Conservation (phyloP, 306 rosid genomes). For the Lathyrus aphaca region DNA sequence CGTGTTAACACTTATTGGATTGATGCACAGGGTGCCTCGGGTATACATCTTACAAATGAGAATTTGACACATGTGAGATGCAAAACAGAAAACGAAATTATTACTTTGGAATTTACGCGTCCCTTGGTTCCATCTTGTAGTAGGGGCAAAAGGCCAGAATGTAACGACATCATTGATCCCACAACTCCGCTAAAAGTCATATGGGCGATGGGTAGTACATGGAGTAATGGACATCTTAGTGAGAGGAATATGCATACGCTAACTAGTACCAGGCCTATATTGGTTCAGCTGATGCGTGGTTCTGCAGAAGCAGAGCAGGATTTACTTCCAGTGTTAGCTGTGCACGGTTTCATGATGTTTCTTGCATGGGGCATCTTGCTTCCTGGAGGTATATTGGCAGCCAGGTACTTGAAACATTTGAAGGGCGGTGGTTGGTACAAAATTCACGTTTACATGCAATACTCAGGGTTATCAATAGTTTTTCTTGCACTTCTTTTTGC, state of each 20-base stretch:
- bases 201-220: constrained; percentile 95
- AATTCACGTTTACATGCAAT: constrained; percentile 92
- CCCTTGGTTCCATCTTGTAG: constrained; percentile 76
- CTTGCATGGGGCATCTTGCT: constrained; percentile 92
- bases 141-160: constrained; percentile 54
- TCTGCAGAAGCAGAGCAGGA: constrained; percentile 96
- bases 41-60: constrained; percentile 68
- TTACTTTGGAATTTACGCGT: constrained; percentile 85
- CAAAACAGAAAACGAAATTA: constrained; percentile 76
- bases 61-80: constrained; percentile 81
- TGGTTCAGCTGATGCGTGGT: constrained; percentile 75
- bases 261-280: constrained; percentile 73
- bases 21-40: constrained; percentile 73
- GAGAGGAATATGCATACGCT: constrained; percentile 83
- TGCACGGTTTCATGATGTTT: constrained; percentile 96
- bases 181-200: constrained; percentile 84
- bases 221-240: constrained; percentile 61
- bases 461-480: constrained; percentile 78
- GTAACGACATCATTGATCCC: constrained; percentile 79
- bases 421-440: constrained; percentile 93
- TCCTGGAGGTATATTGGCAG: constrained; percentile 86
- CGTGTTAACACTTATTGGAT: constrained; percentile 79
- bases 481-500: constrained; percentile 89
- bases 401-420: constrained; percentile 86
- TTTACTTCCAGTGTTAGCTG: constrained; percentile 85